Conservation (phyloP, 208 protist genomes). For the Leptomonas pyrrhocoris region DNA sequence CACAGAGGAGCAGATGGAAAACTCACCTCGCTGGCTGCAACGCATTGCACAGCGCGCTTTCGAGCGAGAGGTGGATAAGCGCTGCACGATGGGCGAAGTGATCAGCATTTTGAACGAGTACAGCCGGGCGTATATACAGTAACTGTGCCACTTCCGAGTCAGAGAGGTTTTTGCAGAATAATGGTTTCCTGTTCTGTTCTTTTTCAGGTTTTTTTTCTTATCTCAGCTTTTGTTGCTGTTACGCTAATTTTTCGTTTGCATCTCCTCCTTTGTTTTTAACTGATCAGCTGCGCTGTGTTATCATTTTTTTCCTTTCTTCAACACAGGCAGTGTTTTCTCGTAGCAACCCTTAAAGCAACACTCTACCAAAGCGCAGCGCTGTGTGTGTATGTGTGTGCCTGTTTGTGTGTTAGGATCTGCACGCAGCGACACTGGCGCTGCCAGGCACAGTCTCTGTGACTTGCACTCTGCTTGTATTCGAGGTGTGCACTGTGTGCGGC, state of each 20-base stretch:
- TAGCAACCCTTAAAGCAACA: neutral
- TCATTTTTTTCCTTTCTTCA: neutral
- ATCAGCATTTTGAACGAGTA: constrained; percentile 60
- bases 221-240: too few species aligned
- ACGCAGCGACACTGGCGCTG: too few species aligned
- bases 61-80: constrained; percentile 45
- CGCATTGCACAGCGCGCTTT: constrained; percentile 47
- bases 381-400: too few species aligned
- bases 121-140: constrained; percentile 17
- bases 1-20: constrained; percentile 34
- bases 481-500: too few species aligned
- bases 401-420: too few species aligned
- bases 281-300: too few species aligned
- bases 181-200: neutral
- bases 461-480: too few species aligned
- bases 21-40: constrained; percentile 59
- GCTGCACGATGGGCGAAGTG: constrained; percentile 54
- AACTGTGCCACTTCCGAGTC: too few species aligned
- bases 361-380: neutral
- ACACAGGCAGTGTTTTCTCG: neutral
- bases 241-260: too few species aligned
- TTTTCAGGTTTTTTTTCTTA: neutral
- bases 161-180: neutral
- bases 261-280: too few species aligned
- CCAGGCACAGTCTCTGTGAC: too few species aligned